Conservation (phyloP, 1,284 basidiomycete genomes). For the Dichomitus squalens region DNA sequence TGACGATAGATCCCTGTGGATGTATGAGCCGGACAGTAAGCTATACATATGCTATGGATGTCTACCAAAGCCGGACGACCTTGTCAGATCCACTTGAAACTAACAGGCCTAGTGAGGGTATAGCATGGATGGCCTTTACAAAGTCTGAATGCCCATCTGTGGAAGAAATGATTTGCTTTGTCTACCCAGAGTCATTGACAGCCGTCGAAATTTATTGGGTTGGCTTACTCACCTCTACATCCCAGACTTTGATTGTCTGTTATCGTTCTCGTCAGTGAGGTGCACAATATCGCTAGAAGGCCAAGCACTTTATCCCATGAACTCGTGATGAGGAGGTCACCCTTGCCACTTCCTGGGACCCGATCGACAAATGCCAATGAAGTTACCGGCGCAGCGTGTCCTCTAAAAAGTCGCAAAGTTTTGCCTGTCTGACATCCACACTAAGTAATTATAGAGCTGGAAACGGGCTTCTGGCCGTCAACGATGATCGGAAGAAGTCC, state of each 20-base stretch:
- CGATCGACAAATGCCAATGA: conserved; percentile 67
- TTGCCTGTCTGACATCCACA: conserved; percentile 66
- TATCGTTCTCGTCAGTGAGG: conserved; percentile 13
- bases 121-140: conserved; percentile 76
- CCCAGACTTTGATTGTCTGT: conserved; percentile 84
- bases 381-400: conserved; percentile 88
- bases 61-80: conserved; percentile 83
- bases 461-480: neutral
- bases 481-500: neutral
- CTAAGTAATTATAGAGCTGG: neutral
- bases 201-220: neutral
- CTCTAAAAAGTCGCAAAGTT: conserved; percentile 73
- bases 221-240: conserved; percentile 57
- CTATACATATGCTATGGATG: neutral
- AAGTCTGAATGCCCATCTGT: conserved; percentile 86
- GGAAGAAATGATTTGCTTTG: conserved; percentile 66
- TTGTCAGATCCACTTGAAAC: conserved; percentile 93
- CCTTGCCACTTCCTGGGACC: conserved; percentile 36
- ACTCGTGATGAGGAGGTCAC: conserved; percentile 72
- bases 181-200: conserved; percentile 44
- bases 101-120: conserved; percentile 67
- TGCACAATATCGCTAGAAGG: neutral
- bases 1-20: conserved; percentile 60
- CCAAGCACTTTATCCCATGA: conserved; percentile 83
- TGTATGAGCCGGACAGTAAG: neutral